Conservation (phyloP, 1,284 basidiomycete species). For the Tremellales sp. region DNA sequence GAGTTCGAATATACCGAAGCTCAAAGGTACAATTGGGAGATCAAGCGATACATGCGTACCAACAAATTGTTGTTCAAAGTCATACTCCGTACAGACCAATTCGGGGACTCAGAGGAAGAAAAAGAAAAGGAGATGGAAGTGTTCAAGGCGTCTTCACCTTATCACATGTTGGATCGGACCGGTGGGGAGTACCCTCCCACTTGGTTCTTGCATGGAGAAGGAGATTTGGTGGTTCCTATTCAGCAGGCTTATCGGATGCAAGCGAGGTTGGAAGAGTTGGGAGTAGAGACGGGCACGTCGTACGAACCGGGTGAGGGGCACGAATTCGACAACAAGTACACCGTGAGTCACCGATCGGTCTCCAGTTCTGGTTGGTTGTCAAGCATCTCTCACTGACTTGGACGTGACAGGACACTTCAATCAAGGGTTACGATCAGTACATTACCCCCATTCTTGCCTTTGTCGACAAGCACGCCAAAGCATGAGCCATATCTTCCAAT, state of each 20-base stretch:
- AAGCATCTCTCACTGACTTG: neutral
- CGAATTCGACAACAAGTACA: slow-evolving; percentile 18
- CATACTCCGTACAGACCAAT: slow-evolving; percentile 5
- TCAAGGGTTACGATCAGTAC: neutral
- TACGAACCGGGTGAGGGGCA: slow-evolving; percentile 16
- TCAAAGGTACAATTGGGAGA: slow-evolving; percentile 15
- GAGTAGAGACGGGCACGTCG: slow-evolving; percentile 8
- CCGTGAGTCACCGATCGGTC: slow-evolving; percentile 17
- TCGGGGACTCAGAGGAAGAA: slow-evolving; percentile 8
- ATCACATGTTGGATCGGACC: slow-evolving; percentile 5
- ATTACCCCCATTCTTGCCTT: neutral
- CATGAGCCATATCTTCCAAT: too few species aligned
- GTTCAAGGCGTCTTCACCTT: slow-evolving; percentile 5
- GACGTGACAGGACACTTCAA: neutral
- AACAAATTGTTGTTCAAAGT: slow-evolving; percentile 5
- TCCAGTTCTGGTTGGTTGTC: neutral
- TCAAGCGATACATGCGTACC: slow-evolving; percentile 15
- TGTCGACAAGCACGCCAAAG: neutral
- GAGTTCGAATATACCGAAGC: slow-evolving; percentile 8
- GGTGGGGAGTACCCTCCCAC: slow-evolving; percentile 14
- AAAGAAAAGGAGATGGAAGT: slow-evolving; percentile 1
- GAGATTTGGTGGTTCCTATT: slow-evolving; percentile 11
- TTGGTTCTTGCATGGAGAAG: slow-evolving; percentile 15
- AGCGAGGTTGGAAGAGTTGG: slow-evolving; percentile 11
- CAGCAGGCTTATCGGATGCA: slow-evolving; percentile 8